A percentile compares a stretch with the other conserved stretches of the same genome.
These are phyloP conservation scores for Wickerhamomyces bovis DNA, from an alignment of 805 yeast genomes.

Conservation along the genomic window DNA sequence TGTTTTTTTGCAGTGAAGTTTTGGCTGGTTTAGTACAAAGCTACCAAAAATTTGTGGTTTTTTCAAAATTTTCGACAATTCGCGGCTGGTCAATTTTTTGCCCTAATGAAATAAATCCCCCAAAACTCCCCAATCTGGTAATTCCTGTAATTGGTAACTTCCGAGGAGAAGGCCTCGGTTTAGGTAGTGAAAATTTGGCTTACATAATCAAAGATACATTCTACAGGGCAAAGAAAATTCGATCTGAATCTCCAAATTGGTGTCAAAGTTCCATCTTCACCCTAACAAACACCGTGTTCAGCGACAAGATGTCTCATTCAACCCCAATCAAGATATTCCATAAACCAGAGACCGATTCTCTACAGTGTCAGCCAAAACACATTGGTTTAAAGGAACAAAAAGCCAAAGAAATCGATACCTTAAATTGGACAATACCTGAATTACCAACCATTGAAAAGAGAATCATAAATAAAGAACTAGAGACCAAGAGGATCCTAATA, in stretches of 20 bases:
- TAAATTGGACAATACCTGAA: slow-evolving; percentile 8
- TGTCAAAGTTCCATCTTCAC: neutral
- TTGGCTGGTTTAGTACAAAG: neutral
- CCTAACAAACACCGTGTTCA: neutral
- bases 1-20: neutral
- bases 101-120: no score
- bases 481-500: slow-evolving; percentile 27
- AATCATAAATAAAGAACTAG: slow-evolving; percentile 36
- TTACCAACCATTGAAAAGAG: slow-evolving; percentile 26
- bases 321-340: neutral
- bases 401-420: neutral
- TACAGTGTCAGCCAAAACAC: neutral
- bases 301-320: neutral
- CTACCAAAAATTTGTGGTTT: neutral
- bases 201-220: neutral
- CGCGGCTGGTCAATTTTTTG: neutral
- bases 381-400: neutral
- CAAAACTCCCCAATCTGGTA: neutral
- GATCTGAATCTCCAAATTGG: neutral
- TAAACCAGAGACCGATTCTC: neutral
- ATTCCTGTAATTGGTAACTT: neutral
- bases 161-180: neutral
- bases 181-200: neutral
- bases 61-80: neutral
- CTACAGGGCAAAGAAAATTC: no score